These are phyloP conservation scores for Hylodesmum podocarpum DNA, from an alignment of 306 rosid species.

Conservation along the genomic window DNA sequence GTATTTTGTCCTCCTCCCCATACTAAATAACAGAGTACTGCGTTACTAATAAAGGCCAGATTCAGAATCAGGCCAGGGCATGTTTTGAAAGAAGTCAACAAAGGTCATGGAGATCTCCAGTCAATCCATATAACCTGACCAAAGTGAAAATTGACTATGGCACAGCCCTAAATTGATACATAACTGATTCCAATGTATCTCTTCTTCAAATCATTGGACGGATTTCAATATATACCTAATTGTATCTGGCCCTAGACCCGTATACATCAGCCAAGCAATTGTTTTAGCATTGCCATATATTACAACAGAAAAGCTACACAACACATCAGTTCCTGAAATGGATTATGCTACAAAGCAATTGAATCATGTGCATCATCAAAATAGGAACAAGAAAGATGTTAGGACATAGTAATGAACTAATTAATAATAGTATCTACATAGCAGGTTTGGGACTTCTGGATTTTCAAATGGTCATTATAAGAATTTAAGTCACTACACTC, in stretches of 20 bases:
- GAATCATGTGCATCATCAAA: neutral
- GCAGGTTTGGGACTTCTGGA: neutral
- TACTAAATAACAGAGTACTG: neutral
- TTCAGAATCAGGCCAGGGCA: neutral
- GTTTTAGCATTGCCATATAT: neutral
- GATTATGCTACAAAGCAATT: neutral
- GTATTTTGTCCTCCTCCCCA: neutral
- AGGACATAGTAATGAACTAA: neutral
- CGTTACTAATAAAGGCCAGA: neutral
- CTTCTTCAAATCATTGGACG: neutral
- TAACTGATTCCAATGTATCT: neutral
- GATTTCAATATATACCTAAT: neutral
- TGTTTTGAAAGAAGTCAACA: neutral
- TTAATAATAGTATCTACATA: neutral
- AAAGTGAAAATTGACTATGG: slow-evolving; percentile 12
- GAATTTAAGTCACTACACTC: neutral
- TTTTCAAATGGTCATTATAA: neutral
- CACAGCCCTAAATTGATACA: neutral
- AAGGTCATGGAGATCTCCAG: neutral
- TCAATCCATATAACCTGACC: neutral
- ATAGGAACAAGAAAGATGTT: neutral
- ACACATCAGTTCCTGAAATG: slow-evolving; percentile 10
- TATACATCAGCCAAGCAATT: neutral
- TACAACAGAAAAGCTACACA: slow-evolving; percentile 10
- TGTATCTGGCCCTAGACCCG: neutral